phyloP scores from a whole-genome alignment of 306 rosid genomes.

The Purshia tridentata region DNA sequence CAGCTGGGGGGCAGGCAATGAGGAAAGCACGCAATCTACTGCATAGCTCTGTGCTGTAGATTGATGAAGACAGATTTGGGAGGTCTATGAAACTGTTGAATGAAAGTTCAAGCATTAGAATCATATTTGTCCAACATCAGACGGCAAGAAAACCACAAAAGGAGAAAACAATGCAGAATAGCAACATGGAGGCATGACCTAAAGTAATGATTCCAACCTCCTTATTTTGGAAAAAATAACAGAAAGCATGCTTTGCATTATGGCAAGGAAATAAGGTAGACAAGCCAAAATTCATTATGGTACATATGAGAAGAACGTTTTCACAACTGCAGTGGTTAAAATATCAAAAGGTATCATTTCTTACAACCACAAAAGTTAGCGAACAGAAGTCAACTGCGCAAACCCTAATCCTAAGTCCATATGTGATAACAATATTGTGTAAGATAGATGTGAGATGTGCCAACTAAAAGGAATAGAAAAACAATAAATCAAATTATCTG shows the following conservation, averaged over 20 bases:
- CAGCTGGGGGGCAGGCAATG: slow-evolving; percentile 86
- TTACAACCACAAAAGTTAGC: background rate
- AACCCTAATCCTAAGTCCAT: too few relatives aligned
- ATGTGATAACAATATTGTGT: background rate
- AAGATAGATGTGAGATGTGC: background rate
- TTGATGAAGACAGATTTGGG: slow-evolving; percentile 88
- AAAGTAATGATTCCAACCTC: background rate
- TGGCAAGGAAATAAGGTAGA: background rate
- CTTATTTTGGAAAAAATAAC: background rate
- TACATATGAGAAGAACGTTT: background rate
- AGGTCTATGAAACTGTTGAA: slow-evolving; percentile 83
- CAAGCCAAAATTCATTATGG: background rate
- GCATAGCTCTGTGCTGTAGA: slow-evolving; percentile 91
- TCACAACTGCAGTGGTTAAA: background rate
- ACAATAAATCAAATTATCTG: too few relatives aligned
- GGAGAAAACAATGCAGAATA: background rate
- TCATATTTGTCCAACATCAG: slow-evolving; percentile 15
- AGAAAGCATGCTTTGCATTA: background rate
- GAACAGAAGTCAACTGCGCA: background rate
- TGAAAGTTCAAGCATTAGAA: slow-evolving; percentile 30
- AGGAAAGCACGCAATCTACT: slow-evolving; percentile 83
- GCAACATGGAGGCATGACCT: slow-evolving; percentile 12
- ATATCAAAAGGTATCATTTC: background rate
- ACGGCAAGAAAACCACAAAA: slow-evolving; percentile 25
- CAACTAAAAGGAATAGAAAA: background rate